Conservation (phyloP, 495 filamentous ascomycete genomes). For the Daldinia decipiens region DNA sequence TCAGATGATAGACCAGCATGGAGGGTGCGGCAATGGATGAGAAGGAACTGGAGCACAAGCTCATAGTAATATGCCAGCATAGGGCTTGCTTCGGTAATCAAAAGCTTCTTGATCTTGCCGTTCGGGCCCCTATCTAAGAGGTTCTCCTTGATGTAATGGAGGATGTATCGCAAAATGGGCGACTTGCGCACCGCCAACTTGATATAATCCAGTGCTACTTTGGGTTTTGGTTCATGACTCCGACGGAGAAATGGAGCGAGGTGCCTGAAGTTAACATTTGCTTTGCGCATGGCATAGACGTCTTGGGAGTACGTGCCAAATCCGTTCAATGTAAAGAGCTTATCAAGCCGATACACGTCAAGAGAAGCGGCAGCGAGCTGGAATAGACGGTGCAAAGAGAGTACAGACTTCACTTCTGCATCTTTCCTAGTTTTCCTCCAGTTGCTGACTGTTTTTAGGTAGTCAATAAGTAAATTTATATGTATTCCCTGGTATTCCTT, state of each 20-base stretch:
- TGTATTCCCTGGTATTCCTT: constrained; percentile 35
- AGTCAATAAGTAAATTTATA: constrained; percentile 31
- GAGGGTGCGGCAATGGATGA: constrained; percentile 39
- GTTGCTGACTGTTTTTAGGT: constrained; percentile 16
- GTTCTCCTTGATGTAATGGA: constrained; percentile 38
- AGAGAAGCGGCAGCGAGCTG: constrained; percentile 40
- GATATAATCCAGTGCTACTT: constrained; percentile 31
- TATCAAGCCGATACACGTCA: constrained; percentile 34
- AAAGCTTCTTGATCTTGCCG: constrained; percentile 42
- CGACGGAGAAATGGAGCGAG: constrained; percentile 31
- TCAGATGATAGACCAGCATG: constrained; percentile 30
- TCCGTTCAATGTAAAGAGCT: constrained; percentile 14
- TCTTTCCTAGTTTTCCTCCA: constrained; percentile 12
- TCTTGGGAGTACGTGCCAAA: constrained; percentile 25
- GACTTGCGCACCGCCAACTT: constrained; percentile 38
- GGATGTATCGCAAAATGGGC: constrained; percentile 42
- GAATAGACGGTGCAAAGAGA: constrained; percentile 15
- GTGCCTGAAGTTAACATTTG: constrained; percentile 24
- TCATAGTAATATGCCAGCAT: constrained; percentile 47
- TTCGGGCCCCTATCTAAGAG: constrained; percentile 15
- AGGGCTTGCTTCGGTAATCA: constrained; percentile 40
- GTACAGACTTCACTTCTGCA: not conserved
- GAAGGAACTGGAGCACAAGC: constrained; percentile 43
- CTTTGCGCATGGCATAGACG: constrained; percentile 32
- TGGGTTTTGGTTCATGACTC: not conserved